Evolutionary conservation across 257 asterid species (phyloP), one percentile per base, ranked within the genome.

Genomic region (Solanum peruvianum): DNA sequence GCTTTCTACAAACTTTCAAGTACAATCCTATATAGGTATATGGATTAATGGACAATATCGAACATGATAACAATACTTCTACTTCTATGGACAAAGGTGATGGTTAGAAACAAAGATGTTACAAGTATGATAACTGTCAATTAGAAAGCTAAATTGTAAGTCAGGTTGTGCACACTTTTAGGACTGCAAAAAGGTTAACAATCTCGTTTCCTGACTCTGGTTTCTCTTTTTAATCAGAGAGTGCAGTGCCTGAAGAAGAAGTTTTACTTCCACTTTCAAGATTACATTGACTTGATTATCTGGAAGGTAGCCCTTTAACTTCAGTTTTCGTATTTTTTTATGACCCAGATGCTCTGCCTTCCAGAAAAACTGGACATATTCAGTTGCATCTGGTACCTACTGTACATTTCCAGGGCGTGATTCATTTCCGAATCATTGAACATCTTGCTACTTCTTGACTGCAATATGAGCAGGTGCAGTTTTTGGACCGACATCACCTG

Each of bases 241-340:
- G 94, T 94, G 96, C 99, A 94, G 86, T 91, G 93, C 96, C 95
- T 97, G 90, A 97, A 97, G 96, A 97, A 97, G 95, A 95, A 94
- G 93, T 97, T 97, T 88, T 94, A 94, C 92, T 95, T 93, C 96
- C 98, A 92, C 91, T 96, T 96, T 91, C 99, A 95, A 91, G 99
- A 95, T 93, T 96, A 95, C 90, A 96, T 95, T 89, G 98, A 96
- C 89, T 90, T 96, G 92, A 93, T 95, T 86, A 93, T 96, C 88
- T 96, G 98, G 99, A 96, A 94, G 98, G 99, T 96, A 90, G 72
- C 71, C 45, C 33, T 85, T 52, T 37, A 23, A 75, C 77, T 41
- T 60, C 18, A 75, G 44, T 62, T 86, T 76, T 69, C 78, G 4
- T 62, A 78, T 87, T 41, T 72, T 71, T 88, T 15, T 75, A 75